Evolutionary conservation across 495 filamentous ascomycete genomes (phyloP).

Genomic region (Rusavskia elegans): DNA sequence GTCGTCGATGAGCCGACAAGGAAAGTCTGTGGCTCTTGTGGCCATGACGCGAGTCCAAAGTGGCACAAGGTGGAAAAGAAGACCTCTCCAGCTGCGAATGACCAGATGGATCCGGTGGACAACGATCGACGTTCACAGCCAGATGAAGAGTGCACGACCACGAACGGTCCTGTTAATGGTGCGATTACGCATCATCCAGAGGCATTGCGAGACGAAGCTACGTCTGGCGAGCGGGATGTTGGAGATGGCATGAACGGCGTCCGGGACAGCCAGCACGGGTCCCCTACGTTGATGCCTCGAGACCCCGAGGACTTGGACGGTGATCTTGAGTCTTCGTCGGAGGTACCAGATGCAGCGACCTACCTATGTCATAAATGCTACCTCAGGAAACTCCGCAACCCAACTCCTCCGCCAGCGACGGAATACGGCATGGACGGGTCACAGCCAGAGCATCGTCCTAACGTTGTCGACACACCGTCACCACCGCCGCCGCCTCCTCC

Average conservation of each 20-base stretch:
- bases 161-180: background rate
- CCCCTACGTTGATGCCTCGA: background rate
- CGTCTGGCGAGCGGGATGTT: background rate
- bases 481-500: constrained; percentile 4
- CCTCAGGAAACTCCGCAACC: constrained; percentile 27
- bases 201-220: background rate
- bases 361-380: constrained; percentile 38
- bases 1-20: constrained; percentile 1
- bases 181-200: background rate
- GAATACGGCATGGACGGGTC: background rate
- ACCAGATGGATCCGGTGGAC: background rate
- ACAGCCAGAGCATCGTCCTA: background rate
- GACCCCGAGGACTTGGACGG: constrained; percentile 15
- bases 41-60: constrained; percentile 10
- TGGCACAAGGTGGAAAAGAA: constrained; percentile 11
- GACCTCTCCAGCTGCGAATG: background rate
- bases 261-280: background rate
- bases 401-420: constrained; percentile 9
- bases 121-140: background rate
- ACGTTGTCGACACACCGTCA: constrained; percentile 18
- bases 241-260: background rate
- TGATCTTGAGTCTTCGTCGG: background rate
- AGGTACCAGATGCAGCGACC: constrained; percentile 11
- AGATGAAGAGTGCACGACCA: background rate
- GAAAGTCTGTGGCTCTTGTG: constrained; percentile 13